phyloP scores from a whole-genome alignment of 129 eudicot genomes.

The Chrysanthemum seticuspe region DNA sequence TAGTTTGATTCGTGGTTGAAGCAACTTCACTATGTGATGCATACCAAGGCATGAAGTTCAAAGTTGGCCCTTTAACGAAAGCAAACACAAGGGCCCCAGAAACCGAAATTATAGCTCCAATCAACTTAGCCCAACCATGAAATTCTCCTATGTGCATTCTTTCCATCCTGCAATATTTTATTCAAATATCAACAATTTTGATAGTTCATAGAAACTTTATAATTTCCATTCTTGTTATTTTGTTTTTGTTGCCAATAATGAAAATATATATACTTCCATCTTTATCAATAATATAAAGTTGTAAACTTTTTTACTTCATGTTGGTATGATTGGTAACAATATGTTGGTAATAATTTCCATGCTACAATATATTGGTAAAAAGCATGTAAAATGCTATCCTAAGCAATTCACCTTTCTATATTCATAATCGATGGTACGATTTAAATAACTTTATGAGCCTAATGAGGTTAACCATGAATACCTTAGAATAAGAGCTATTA shows the following conservation, averaged over 20 bases:
- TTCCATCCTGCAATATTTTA: slow-evolving; percentile 53
- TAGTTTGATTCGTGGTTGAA: slow-evolving; percentile 1
- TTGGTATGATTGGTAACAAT: no score
- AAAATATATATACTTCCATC: no score
- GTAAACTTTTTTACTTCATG: no score
- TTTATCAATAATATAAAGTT: no score
- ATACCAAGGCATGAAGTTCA: slow-evolving; percentile 42
- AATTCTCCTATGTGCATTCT: slow-evolving; percentile 33
- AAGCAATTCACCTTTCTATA: not conserved
- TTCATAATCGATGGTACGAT: not conserved
- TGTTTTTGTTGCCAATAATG: no score
- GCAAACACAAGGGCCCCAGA: slow-evolving; percentile 55
- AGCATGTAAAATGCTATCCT: not conserved
- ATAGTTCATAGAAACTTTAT: no score
- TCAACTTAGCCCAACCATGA: slow-evolving; percentile 44
- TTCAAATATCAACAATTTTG: not conserved
- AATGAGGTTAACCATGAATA: slow-evolving; percentile 12
- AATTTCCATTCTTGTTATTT: no score
- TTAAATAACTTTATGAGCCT: no score
- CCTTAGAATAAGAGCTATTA: slow-evolving; percentile 59
- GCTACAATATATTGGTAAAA: no score
- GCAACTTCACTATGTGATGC: slow-evolving; percentile 10
- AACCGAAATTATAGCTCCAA: slow-evolving; percentile 39
- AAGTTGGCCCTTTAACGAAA: slow-evolving; percentile 43
- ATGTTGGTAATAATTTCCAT: no score